Evolutionary conservation across 208 protist species (phyloP), one percentile per base, ranked within the genome.

Genomic region (Wallacemonas sp.): DNA sequence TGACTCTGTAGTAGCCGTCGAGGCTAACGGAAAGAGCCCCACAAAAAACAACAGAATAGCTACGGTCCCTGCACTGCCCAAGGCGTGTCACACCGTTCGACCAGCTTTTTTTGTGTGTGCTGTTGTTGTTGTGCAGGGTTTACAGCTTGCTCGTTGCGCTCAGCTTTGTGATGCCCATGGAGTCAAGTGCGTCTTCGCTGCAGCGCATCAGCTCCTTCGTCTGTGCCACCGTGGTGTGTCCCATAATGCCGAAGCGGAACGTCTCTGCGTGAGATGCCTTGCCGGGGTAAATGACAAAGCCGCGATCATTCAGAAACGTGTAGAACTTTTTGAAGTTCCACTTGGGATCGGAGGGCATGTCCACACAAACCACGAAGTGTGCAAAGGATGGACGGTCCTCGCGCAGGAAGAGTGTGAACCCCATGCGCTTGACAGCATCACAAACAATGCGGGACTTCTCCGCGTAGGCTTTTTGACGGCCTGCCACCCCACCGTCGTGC

Each of bases 261-360:
- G 88, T 92, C 42, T 92, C 80, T 5, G 85, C 87, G 34, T 94
- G 82, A 0, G 88, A 91, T 2, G 83, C 83, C 55, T 96, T 95
- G 19, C 87, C 90, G 13, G 87, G 85, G 54, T 95, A 96, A 34
- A 95, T 89, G 38, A 92, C 76, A 21, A 88, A 84, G 5, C 81
- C 85, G 21, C 73, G 66, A 13, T 83, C 71, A 45, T 87, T 94
- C 32, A 96, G 68, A 36, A 71, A 81, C 8, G 61, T 75, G 73
- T 92, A 92, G 71, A 94, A 96, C 72, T 83, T 84, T 44, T 91
- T 87, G 70, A 96, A 96, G 76, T 89, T 80, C 75, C 85, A 96
- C 37, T 79, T 77, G 12, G 78, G 64, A 52, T 92, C 78, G 3
- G 68, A 81, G 5, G 88, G 91, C 79, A 89, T 93, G 61, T 89